These are phyloP conservation scores for Gossypium stocksii DNA, from an alignment of 345 rosid genomes.

Conservation along the genomic window DNA sequence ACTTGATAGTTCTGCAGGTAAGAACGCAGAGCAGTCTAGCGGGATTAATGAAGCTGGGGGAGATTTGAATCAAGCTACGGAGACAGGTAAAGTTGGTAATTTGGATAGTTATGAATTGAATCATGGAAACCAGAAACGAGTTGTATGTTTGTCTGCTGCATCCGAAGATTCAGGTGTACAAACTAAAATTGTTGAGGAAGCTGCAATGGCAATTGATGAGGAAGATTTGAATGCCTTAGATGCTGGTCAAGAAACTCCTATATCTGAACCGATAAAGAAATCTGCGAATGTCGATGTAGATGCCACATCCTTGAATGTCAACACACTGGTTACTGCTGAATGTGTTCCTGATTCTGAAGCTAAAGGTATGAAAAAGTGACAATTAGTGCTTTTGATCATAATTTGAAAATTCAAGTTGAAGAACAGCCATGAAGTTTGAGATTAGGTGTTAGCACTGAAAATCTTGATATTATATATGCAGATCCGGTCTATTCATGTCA, in stretches of 20 bases:
- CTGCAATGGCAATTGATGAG: neutral
- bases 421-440: constrained; percentile 34
- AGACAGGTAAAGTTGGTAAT: constrained; percentile 9
- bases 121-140: constrained; percentile 8
- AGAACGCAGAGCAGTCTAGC: neutral
- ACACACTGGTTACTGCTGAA: constrained; percentile 23
- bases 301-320: constrained; percentile 21
- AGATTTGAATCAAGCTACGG: constrained; percentile 12
- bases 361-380: constrained; percentile 44
- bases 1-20: constrained; percentile 10
- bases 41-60: neutral
- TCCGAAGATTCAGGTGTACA: constrained; percentile 13
- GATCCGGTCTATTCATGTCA: constrained; percentile 30
- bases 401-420: constrained; percentile 39
- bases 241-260: constrained; percentile 16
- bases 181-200: constrained; percentile 12
- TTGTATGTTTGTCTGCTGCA: constrained; percentile 13
- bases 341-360: constrained; percentile 26
- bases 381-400: constrained; percentile 40
- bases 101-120: constrained; percentile 2
- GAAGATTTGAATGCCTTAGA: constrained; percentile 14
- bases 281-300: constrained; percentile 12
- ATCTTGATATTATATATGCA: constrained; percentile 31
- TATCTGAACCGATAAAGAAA: constrained; percentile 13
- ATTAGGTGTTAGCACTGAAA: constrained; percentile 36